Conservation (phyloP, 441 rosid genomes). For the Gossypium davidsonii region DNA sequence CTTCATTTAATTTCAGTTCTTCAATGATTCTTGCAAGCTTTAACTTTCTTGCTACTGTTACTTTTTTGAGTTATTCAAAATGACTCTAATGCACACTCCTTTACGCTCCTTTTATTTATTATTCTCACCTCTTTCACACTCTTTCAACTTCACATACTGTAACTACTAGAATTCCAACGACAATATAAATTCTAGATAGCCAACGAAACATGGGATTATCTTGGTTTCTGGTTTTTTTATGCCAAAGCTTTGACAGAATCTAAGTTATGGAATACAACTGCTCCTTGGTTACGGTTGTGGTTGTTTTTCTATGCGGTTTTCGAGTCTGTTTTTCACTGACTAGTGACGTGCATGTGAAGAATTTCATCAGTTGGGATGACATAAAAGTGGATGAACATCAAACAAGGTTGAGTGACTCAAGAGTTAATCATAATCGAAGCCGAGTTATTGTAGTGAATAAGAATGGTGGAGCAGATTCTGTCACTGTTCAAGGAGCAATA, state of each 20-base stretch:
- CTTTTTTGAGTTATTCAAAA: not conserved
- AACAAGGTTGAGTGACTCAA: constrained; percentile 14
- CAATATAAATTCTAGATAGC: not conserved
- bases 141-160: not conserved
- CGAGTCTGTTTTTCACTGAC: constrained; percentile 12
- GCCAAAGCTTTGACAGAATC: not conserved
- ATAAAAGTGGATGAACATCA: constrained; percentile 37
- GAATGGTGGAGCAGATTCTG: constrained; percentile 59
- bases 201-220: not conserved
- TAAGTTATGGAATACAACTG: constrained; percentile 4
- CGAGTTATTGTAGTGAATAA: constrained; percentile 63
- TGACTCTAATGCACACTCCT: not conserved
- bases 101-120: constrained; percentile 12
- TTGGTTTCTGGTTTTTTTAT: not conserved
- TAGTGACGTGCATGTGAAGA: constrained; percentile 8
- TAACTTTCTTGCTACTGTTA: not conserved
- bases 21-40: not conserved
- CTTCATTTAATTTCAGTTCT: not conserved
- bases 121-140: not conserved
- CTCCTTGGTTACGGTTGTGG: constrained; percentile 19
- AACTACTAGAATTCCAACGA: not conserved
- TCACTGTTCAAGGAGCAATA: constrained; percentile 82
- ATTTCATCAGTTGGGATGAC: constrained; percentile 75
- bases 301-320: not conserved
- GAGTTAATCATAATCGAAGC: constrained; percentile 27